A percentile compares a stretch with the other conserved stretches of the same genome.
Evolutionary conservation across 2,329 filamentous ascomycete species (phyloP).

Genomic region (Aspergillus oerlinghausenensis): DNA sequence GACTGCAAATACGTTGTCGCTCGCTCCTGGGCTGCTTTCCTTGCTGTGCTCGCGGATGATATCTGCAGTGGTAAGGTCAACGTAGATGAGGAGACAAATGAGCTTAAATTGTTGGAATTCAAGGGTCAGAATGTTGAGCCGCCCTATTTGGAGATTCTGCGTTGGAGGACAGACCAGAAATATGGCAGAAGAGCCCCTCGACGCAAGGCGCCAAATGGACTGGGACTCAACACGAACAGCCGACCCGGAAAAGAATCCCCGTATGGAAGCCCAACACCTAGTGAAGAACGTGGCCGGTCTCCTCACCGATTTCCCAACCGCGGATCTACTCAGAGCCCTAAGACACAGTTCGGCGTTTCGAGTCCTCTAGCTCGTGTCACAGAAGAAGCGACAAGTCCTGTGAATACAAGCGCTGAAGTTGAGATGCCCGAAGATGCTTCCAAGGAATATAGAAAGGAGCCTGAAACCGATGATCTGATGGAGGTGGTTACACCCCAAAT

Average conservation of each 20-base stretch:
- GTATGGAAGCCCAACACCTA: constrained; percentile 43
- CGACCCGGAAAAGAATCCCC: constrained; percentile 51
- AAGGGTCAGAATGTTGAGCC: constrained; percentile 85
- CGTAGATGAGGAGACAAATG: constrained; percentile 86
- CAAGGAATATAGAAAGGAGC: constrained; percentile 26
- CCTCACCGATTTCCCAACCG: constrained; percentile 45
- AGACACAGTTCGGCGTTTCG: constrained; percentile 40
- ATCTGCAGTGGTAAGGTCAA: constrained; percentile 83
- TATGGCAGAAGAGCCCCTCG: constrained; percentile 62
- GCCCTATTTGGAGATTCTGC: constrained; percentile 86
- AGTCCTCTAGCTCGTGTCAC: constrained; percentile 46
- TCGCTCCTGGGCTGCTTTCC: constrained; percentile 81
- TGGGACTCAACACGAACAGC: constrained; percentile 50
- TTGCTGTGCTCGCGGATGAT: constrained; percentile 86
- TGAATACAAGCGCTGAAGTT: constrained; percentile 29
- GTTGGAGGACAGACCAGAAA: constrained; percentile 95
- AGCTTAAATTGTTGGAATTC: constrained; percentile 90
- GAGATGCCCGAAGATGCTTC: constrained; percentile 29
- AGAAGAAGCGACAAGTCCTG: constrained; percentile 39
- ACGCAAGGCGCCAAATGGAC: constrained; percentile 44
- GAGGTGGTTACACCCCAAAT: constrained; percentile 37
- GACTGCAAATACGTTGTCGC: constrained; percentile 97
- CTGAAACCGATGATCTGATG: constrained; percentile 35
- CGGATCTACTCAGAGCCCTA: constrained; percentile 40
- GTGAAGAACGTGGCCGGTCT: constrained; percentile 46